A percentile compares a stretch with the other conserved stretches of the same genome.
phyloP scores from a whole-genome alignment of 257 asterid genomes.

The Plantago ovata region DNA sequence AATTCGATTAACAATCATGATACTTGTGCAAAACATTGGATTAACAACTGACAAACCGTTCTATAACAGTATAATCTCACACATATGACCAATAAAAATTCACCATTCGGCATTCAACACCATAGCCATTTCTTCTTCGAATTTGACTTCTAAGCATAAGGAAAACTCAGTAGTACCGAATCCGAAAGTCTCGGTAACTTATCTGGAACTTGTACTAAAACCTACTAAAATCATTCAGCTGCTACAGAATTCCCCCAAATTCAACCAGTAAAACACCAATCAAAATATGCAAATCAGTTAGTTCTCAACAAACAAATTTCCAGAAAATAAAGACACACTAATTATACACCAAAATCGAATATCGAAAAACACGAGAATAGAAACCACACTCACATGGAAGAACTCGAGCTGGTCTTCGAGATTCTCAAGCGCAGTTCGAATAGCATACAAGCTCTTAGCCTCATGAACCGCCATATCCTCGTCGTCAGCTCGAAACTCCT shows the following conservation, averaged over 20 bases:
- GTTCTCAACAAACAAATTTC: not conserved
- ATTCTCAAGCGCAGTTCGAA: slow-evolving; percentile 87
- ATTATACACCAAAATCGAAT: not conserved
- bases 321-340: not conserved
- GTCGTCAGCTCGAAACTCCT: slow-evolving; percentile 59
- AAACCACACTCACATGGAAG: slow-evolving; percentile 51
- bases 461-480: slow-evolving; percentile 69
- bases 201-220: not conserved
- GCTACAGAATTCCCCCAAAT: not conserved
- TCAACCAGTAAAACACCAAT: not conserved
- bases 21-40: no score
- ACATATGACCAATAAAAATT: no score
- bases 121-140: no score
- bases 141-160: no score
- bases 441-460: slow-evolving; percentile 82
- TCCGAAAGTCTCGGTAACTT: no score
- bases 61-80: no score
- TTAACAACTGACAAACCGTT: no score
- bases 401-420: slow-evolving; percentile 97
- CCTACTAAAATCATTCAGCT: not conserved
- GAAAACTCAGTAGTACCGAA: no score
- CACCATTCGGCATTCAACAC: no score
- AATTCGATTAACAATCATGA: no score
- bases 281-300: no score
- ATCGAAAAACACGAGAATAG: not conserved